Evolutionary conservation across 805 yeast genomes (phyloP).

Genomic region (Pichia cephalocereana): DNA sequence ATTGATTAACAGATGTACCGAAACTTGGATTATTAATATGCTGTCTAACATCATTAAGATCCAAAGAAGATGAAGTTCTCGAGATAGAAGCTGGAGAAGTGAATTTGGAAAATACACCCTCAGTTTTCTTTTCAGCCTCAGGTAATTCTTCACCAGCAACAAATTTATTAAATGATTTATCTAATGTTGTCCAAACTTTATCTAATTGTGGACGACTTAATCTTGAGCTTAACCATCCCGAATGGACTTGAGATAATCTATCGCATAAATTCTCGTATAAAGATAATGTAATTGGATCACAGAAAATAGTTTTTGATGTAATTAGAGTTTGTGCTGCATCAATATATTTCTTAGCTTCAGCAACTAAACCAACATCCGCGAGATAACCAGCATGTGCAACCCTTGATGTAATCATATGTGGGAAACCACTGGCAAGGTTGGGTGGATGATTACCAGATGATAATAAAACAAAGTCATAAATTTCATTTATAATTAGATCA

Average conservation of each 20-base stretch:
- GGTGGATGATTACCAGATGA: conserved; percentile 27
- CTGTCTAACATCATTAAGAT: conserved; percentile 14
- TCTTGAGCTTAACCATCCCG: conserved; percentile 68
- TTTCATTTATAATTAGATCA: conserved; percentile 50
- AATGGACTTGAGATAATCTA: conserved; percentile 37
- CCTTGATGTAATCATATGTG: conserved; percentile 52
- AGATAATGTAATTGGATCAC: conserved; percentile 26
- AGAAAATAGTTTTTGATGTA: conserved; percentile 29
- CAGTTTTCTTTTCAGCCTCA: conserved; percentile 29
- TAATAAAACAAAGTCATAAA: conserved; percentile 50
- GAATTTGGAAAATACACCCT: conserved; percentile 61
- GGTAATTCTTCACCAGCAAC: conserved; percentile 78
- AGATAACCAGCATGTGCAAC: conserved; percentile 58
- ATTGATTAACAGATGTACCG: not conserved
- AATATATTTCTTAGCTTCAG: conserved; percentile 54
- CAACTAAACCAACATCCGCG: conserved; percentile 54
- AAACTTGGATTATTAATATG: not conserved
- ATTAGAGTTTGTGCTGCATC: conserved; percentile 39
- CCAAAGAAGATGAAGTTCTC: conserved; percentile 38
- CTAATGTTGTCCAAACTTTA: conserved; percentile 81
- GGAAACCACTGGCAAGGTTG: conserved; percentile 25
- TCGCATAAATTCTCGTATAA: conserved; percentile 32
- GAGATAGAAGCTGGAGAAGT: conserved; percentile 51
- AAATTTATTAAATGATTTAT: conserved; percentile 66
- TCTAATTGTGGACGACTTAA: conserved; percentile 34